phyloP scores from a whole-genome alignment of 768 basidiomycete genomes.

The Sutorius australiensis region DNA sequence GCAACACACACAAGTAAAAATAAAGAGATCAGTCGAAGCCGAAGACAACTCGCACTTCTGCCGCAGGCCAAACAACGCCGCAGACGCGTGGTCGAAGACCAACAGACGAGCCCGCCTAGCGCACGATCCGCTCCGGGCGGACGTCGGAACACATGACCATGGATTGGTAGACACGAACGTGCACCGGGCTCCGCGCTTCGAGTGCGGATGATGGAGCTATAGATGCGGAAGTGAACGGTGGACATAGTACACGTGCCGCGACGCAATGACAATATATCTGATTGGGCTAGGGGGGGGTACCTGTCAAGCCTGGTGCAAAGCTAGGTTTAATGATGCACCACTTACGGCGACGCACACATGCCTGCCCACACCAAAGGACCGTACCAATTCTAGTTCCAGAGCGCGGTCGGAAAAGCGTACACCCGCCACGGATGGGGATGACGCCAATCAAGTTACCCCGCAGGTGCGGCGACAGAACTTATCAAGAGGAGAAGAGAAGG shows the following conservation, averaged over 20 bases:
- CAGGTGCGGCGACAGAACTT: background rate
- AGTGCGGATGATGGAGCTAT: constrained; percentile 18
- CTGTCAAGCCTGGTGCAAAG: background rate
- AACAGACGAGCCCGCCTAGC: background rate
- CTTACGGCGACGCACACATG: constrained; percentile 5
- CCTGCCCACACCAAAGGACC: background rate
- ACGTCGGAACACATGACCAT: background rate
- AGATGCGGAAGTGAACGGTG: constrained; percentile 17
- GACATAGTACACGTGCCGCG: constrained; percentile 14
- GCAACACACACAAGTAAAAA: too few species aligned
- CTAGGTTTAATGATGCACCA: constrained; percentile 11
- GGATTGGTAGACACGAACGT: too few species aligned
- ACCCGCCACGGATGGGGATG: background rate
- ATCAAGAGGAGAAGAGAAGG: background rate
- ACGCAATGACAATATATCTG: background rate
- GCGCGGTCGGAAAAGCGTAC: background rate
- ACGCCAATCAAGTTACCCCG: background rate
- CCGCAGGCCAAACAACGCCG: background rate
- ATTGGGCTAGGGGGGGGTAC: background rate
- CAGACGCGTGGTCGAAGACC: background rate
- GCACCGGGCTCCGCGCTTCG: background rate
- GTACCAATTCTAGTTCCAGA: too few species aligned
- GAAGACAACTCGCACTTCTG: background rate
- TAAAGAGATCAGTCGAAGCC: too few species aligned
- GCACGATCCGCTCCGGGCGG: constrained; percentile 12